Percentiles rank a stretch among this genome's conserved stretches.
Conservation (phyloP, 768 basidiomycete species). For the Pleurotus djamor region DNA sequence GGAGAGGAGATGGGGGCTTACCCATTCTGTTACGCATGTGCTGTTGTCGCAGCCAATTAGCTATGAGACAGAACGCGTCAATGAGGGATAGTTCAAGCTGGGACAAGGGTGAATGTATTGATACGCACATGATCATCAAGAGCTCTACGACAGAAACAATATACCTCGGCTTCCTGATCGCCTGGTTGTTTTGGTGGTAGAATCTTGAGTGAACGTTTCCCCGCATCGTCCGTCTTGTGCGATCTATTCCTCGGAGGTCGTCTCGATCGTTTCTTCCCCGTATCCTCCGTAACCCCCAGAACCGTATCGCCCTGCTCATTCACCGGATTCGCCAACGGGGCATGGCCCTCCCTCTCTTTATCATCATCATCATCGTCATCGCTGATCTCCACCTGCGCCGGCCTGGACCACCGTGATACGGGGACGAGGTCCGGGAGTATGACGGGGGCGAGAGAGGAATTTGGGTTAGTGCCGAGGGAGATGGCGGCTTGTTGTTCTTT, state of each 20-base stretch:
- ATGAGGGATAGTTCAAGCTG: constrained; percentile 2
- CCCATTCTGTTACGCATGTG: constrained; percentile 81
- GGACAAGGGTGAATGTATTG: not conserved
- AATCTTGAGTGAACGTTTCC: constrained; percentile 4
- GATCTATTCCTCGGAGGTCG: not conserved
- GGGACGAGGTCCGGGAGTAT: constrained; percentile 58
- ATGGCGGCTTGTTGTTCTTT: constrained; percentile 57
- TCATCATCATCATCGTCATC: constrained; percentile 1
- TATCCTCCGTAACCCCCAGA: not conserved
- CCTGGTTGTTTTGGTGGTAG: constrained; percentile 1
- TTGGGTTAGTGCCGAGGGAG: constrained; percentile 48
- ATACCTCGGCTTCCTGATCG: not conserved
- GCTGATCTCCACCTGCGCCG: constrained; percentile 18
- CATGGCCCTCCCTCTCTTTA: no score
- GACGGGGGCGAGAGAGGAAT: constrained; percentile 41
- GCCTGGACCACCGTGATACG: constrained; percentile 49
- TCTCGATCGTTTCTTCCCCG: not conserved
- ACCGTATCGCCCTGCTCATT: not conserved
- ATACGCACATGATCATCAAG: not conserved
- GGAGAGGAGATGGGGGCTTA: constrained; percentile 30
- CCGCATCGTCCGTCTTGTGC: not conserved
- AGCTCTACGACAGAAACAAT: constrained; percentile 1
- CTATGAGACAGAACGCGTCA: constrained; percentile 28
- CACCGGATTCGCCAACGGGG: not conserved
- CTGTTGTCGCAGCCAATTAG: constrained; percentile 87